These are phyloP conservation scores for Xerocomellus dryophilus DNA, from an alignment of 768 basidiomycete genomes.

Conservation along the genomic window DNA sequence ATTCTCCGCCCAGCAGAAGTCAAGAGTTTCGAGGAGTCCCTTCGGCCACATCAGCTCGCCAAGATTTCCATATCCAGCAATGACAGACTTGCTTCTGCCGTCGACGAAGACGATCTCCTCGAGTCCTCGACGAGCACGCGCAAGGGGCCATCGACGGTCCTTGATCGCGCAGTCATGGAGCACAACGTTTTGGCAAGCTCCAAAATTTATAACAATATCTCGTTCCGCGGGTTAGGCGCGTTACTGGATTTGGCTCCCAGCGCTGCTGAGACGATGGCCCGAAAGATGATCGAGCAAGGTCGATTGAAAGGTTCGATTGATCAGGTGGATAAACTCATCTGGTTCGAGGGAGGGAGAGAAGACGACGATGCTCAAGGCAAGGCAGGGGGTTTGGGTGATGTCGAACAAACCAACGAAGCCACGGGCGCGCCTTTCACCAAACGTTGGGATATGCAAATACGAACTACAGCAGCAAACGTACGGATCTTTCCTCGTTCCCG, in stretches of 20 bases:
- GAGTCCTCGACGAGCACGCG: conserved; percentile 68
- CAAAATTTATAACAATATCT: conserved; percentile 97
- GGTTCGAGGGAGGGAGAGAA: conserved; percentile 84
- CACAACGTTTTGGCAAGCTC: conserved; percentile 97
- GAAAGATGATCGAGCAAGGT: conserved; percentile 98
- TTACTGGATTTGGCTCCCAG: conserved; percentile 86
- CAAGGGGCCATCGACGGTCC: conserved; percentile 90
- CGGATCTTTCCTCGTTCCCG: conserved; percentile 19
- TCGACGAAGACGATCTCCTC: conserved; percentile 51
- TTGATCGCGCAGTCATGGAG: conserved; percentile 98
- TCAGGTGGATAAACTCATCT: conserved; percentile 91
- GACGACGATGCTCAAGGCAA: conserved; percentile 93
- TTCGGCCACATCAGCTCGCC: conserved; percentile 94
- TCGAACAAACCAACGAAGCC: conserved; percentile 81
- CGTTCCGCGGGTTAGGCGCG: conserved; percentile 89
- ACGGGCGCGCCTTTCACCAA: conserved; percentile 89
- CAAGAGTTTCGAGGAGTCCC: conserved; percentile 80
- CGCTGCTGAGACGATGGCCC: conserved; percentile 95
- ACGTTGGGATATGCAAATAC: conserved; percentile 94
- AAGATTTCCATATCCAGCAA: conserved; percentile 81
- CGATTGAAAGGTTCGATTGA: conserved; percentile 91
- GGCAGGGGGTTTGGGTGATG: conserved; percentile 88
- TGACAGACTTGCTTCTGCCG: conserved; percentile 69
- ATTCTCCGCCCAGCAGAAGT: conserved; percentile 90
- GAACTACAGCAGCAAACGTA: conserved; percentile 84